Base-by-base conservation (phyloP, 768 basidiomycete species). In the Lentinula boryana region DNA sequence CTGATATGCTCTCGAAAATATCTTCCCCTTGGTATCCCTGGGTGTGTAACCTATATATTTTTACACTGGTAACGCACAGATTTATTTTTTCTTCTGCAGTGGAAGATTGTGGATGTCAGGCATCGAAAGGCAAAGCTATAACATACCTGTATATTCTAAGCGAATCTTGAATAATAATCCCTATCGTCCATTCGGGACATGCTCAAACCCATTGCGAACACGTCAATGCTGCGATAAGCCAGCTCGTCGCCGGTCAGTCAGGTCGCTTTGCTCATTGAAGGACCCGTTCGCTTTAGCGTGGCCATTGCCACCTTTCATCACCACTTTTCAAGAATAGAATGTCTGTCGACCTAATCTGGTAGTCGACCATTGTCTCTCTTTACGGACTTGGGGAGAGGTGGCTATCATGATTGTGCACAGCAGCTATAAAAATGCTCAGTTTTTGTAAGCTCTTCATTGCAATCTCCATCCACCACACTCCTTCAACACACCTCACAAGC, bases 21-120 rank as follows among this genome's bases (percentile, higher is more conserved):
- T 63, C 69, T n/a, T 72, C 75, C 3, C 65, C 67, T 10, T 81
- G 79, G 77, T 77, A 75, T 60, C 80, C 84, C 44, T 85, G 83
- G 83, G 84, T 84, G 57, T 64, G 80, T 27, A 27, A 3, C 27
- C 69, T 1, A 3, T 33, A 65, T 35, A 21, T 12, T 52, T 12
- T 9, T 13, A 21, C 4, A 13, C 32, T 38, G 8, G 53, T n/a
- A 4, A 41, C 13, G 36, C 15, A 36, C 7, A 27, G 16, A 10
- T 4, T 35, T 33, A 48, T 15, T 23, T 27, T 36, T 9, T 15
- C 38, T 21, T 40, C 18, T 38, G 48, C 41, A 80, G 79, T 80
- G 79, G 79, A 68, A 65, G 15, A 68, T 71, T 21, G 21, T 75
- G 18, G 73, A 74, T 58, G 68, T 72, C 31, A 68, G 64, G 48